Evolutionary conservation across 352 stramenopile genomes (phyloP), one percentile per base, ranked within the genome.

Genomic region (Globisporangium mamillatum): DNA sequence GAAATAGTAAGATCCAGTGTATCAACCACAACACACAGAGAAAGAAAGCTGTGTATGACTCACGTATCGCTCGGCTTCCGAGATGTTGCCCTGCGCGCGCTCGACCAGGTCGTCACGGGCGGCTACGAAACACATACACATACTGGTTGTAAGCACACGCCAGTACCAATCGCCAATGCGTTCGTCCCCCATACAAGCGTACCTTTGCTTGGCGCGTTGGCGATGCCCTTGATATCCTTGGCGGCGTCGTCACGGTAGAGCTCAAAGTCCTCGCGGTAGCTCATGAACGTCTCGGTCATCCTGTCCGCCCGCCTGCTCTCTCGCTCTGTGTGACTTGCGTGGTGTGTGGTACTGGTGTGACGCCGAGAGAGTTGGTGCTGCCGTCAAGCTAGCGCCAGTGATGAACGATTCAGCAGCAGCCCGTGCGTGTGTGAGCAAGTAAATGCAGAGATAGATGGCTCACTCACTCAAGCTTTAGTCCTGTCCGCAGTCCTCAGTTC

Each of bases 211-310:
- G 70, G 29, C 16, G 85, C 83, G 59, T 84, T 85, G 20, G 76
- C 38, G 38, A 91, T 81, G 60, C 73, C 66, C 72, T 86, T 85
- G 68, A 93, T 91, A 70, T 92, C 84, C 57, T 78, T 61, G 71
- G 86, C 84, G 27, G 84, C 86, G 58, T 93, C 86, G 54, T 93
- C 86, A 64, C 86, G 84, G 67, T 84, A 93, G 68, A 92, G 86
- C 64, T 93, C 83, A 76, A 93, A 93, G 79, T 93, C 84, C 68
- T 93, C 86, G 64, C 85, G 88, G 75, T 93, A 93, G 69, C 76
- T 81, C 70, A 90, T 74, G 71, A 93, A 93, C 56, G 80, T 73
- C 63, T 93, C 86, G 63, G 84, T 93, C 86, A 93, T 93, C 22
- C 27, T 36, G 12, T 12, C 52, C 41, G 16, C 41, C 14, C 16